phyloP scores from a whole-genome alignment of 2,329 filamentous ascomycete species.

The Blastomyces emzantsi region DNA sequence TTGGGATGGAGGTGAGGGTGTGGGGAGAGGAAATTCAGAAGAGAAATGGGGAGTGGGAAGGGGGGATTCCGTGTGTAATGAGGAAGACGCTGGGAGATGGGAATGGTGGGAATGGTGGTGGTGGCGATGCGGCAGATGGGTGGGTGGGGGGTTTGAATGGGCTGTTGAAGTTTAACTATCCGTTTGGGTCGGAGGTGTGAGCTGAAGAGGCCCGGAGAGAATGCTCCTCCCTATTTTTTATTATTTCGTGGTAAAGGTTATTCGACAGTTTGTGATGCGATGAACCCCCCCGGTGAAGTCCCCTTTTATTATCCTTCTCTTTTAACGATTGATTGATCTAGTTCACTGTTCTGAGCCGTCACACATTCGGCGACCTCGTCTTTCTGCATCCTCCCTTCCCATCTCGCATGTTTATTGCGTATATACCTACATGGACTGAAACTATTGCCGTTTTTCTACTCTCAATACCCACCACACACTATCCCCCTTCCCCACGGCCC shows the following conservation, averaged over 20 bases:
- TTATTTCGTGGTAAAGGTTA: background rate
- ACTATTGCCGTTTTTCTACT: too few relatives aligned
- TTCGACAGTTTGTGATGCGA: background rate
- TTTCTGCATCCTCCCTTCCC: too few relatives aligned
- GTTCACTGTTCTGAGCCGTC: too few relatives aligned
- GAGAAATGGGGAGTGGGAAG: constrained; percentile 47
- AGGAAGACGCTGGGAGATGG: constrained; percentile 41
- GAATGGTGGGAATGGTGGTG: constrained; percentile 19
- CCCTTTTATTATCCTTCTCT: too few relatives aligned
- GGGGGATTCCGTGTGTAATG: constrained; percentile 89
- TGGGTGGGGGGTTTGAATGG: constrained; percentile 96
- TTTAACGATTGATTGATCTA: too few relatives aligned
- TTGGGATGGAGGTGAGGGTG: constrained; percentile 81
- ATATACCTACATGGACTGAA: too few relatives aligned
- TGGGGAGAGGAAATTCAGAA: constrained; percentile 68
- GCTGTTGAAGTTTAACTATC: constrained; percentile 93
- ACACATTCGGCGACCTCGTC: too few relatives aligned
- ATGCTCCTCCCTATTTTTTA: background rate
- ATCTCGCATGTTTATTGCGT: too few relatives aligned
- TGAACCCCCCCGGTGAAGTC: too few relatives aligned
- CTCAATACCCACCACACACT: too few relatives aligned
- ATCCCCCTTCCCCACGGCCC: too few relatives aligned
- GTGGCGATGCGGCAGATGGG: constrained; percentile 61
- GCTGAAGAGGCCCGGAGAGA: too few relatives aligned
- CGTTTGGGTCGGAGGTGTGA: constrained; percentile 63